Evolutionary conservation across 2,329 filamentous ascomycete genomes (phyloP).

Genomic region (Aureobasidium sp.): DNA sequence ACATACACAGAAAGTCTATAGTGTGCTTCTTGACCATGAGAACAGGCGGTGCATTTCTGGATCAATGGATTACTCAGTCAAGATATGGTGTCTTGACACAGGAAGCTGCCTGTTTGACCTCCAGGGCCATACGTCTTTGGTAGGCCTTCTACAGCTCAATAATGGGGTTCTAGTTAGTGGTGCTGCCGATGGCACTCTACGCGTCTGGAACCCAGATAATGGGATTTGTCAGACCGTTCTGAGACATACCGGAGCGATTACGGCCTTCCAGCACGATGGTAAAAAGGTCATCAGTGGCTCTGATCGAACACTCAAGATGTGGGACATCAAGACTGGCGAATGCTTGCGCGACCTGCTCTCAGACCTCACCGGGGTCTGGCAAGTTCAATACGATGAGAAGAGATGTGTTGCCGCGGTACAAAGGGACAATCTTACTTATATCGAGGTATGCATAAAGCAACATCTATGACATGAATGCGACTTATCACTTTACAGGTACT

Average conservation of each 20-base stretch:
- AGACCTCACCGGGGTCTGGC: slow-evolving; percentile 94
- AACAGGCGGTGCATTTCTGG: slow-evolving; percentile 95
- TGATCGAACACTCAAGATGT: slow-evolving; percentile 96
- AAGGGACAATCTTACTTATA: slow-evolving; percentile 83
- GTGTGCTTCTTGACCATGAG: slow-evolving; percentile 84
- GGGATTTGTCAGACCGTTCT: slow-evolving; percentile 85
- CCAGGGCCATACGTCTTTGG: slow-evolving; percentile 85
- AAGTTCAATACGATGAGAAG: slow-evolving; percentile 94
- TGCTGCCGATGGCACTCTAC: slow-evolving; percentile 85
- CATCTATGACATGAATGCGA: neutral
- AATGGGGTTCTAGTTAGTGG: slow-evolving; percentile 89
- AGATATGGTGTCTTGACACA: slow-evolving; percentile 90
- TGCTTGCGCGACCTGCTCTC: slow-evolving; percentile 89
- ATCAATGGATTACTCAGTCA: slow-evolving; percentile 96
- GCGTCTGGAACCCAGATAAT: slow-evolving; percentile 94
- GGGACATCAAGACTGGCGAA: slow-evolving; percentile 87
- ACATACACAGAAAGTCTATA: slow-evolving; percentile 91
- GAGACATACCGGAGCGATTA: slow-evolving; percentile 94
- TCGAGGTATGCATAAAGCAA: slow-evolving; percentile 60
- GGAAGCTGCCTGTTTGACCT: slow-evolving; percentile 80
- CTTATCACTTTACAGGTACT: slow-evolving; percentile 61
- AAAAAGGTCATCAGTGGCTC: slow-evolving; percentile 95
- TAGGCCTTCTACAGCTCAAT: slow-evolving; percentile 81
- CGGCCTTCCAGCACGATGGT: slow-evolving; percentile 95
- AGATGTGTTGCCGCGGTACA: slow-evolving; percentile 95